A percentile compares a stretch with the other conserved stretches of the same genome.
phyloP scores from a whole-genome alignment of 306 rosid genomes.

The Begonia loranthoides region DNA sequence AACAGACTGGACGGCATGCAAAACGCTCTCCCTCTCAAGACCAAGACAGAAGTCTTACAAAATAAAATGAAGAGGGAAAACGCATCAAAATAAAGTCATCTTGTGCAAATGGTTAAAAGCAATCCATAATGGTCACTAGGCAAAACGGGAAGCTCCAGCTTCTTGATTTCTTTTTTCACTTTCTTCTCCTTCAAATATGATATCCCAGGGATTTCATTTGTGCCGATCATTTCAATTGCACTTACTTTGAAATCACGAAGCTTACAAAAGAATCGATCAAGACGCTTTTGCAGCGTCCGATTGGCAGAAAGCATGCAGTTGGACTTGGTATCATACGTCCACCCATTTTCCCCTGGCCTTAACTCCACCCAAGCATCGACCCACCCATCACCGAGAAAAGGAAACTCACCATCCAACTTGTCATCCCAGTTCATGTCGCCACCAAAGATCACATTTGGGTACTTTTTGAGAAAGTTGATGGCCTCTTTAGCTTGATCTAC shows the following conservation, averaged over 20 bases:
- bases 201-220: conserved; percentile 45
- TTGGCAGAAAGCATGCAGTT: conserved; percentile 72
- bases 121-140: conserved; percentile 92
- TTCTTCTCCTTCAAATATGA: conserved; percentile 66
- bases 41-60: not conserved
- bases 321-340: conserved; percentile 92
- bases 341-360: conserved; percentile 58
- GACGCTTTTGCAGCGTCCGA: conserved; percentile 50
- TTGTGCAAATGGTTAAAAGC: conserved; percentile 48
- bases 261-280: conserved; percentile 65
- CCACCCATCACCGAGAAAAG: conserved; percentile 50
- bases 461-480: conserved; percentile 34
- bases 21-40: no score
- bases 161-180: conserved; percentile 41
- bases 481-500: conserved; percentile 73
- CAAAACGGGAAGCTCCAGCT: conserved; percentile 71
- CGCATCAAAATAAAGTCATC: not conserved
- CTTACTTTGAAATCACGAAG: conserved; percentile 44
- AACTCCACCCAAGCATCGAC: conserved; percentile 62
- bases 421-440: conserved; percentile 99
- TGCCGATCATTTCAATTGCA: conserved; percentile 74
- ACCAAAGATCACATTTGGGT: conserved; percentile 60
- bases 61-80: not conserved
- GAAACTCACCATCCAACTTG: conserved; percentile 69
- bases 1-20: no score